Evolutionary conservation across 306 rosid species (phyloP).

Genomic region (Dicorynia guianensis): DNA sequence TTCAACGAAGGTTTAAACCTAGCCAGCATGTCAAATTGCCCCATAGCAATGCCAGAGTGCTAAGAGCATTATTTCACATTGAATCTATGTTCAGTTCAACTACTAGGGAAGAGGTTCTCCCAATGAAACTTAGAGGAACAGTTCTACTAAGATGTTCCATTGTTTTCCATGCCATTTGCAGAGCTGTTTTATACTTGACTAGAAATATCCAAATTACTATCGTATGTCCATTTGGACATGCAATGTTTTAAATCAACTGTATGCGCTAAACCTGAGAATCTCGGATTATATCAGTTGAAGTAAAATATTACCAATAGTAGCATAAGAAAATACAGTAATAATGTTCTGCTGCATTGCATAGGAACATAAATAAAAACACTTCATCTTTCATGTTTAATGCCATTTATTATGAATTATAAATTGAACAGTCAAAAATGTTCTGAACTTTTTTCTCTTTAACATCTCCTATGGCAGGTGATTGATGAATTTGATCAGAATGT

Average conservation of each 20-base stretch:
- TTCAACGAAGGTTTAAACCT: too few species aligned
- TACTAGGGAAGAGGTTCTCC: background rate
- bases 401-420: constrained; percentile 7
- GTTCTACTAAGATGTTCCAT: too few species aligned
- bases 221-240: too few species aligned
- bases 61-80: too few species aligned
- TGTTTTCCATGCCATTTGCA: too few species aligned
- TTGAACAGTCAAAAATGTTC: constrained; percentile 1
- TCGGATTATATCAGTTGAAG: background rate
- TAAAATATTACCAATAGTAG: background rate
- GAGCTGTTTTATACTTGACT: too few species aligned
- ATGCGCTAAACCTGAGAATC: background rate
- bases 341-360: background rate
- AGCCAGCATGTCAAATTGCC: too few species aligned
- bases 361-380: constrained; percentile 2
- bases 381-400: constrained; percentile 1
- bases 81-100: background rate
- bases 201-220: too few species aligned
- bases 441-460: constrained; percentile 9
- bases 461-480: constrained; percentile 67
- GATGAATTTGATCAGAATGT: constrained; percentile 88
- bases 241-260: too few species aligned
- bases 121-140: background rate
- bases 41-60: too few species aligned
- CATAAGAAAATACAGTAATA: background rate